Conservation (phyloP, 495 filamentous ascomycete genomes). For the Friedmanniomyces endolithicus region DNA sequence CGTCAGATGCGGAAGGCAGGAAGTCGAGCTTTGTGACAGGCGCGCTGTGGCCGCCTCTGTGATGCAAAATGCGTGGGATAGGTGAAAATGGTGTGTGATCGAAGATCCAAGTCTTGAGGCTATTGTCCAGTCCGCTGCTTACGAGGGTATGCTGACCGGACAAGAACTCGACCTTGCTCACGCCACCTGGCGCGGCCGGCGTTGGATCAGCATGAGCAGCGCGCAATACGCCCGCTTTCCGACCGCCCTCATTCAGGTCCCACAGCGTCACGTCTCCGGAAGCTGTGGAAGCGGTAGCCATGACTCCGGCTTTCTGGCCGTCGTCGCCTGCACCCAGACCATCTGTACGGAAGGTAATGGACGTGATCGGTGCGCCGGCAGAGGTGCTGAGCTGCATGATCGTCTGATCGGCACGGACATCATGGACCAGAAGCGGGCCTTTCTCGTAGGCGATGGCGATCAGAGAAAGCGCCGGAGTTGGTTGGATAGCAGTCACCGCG, state of each 20-base stretch:
- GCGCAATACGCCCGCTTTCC: slow-evolving; percentile 67
- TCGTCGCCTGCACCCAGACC: slow-evolving; percentile 82
- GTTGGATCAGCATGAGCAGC: slow-evolving; percentile 66
- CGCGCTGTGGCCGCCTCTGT: slow-evolving; percentile 74
- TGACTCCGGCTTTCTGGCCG: slow-evolving; percentile 64
- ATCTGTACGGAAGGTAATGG: slow-evolving; percentile 84
- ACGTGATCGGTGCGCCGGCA: slow-evolving; percentile 47
- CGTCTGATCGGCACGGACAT: slow-evolving; percentile 61
- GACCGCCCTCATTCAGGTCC: slow-evolving; percentile 82
- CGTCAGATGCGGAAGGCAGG: slow-evolving; percentile 73
- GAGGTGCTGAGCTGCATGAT: slow-evolving; percentile 52
- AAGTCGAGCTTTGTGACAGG: slow-evolving; percentile 70
- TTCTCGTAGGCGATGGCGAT: slow-evolving; percentile 74
- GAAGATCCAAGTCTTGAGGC: slow-evolving; percentile 89
- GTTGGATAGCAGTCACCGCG: slow-evolving; percentile 68
- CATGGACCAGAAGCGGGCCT: slow-evolving; percentile 65
- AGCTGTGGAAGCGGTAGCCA: slow-evolving; percentile 62
- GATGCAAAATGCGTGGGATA: slow-evolving; percentile 70
- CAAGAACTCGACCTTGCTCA: slow-evolving; percentile 78
- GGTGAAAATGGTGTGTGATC: slow-evolving; percentile 76
- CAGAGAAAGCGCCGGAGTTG: slow-evolving; percentile 71
- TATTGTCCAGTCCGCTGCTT: slow-evolving; percentile 84
- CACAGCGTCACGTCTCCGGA: slow-evolving; percentile 87
- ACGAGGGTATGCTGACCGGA: slow-evolving; percentile 82
- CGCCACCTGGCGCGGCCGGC: slow-evolving; percentile 35